These are phyloP conservation scores for Apiotrichum porosum DNA, from an alignment of 1,284 basidiomycete species.

Conservation along the genomic window DNA sequence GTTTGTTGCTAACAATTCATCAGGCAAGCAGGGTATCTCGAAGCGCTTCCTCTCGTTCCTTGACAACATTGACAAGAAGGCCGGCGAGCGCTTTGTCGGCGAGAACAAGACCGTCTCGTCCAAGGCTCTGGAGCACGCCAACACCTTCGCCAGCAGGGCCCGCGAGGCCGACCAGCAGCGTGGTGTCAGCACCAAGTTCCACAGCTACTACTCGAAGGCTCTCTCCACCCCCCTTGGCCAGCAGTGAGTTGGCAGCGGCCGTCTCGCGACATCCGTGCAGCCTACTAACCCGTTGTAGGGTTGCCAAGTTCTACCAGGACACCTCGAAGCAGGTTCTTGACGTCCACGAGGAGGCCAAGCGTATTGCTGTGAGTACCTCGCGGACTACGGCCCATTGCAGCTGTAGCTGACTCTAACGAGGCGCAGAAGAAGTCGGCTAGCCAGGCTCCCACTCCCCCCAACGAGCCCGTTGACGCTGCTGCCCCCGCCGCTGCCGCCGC, in stretches of 20 bases:
- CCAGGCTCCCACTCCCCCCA: slow-evolving; percentile 2
- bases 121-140: slow-evolving; percentile 57
- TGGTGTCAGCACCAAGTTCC: slow-evolving; percentile 64
- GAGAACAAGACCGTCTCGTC: slow-evolving; percentile 60
- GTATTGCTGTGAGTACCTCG: slow-evolving; percentile 44
- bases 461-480: slow-evolving; percentile 3
- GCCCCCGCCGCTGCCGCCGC: slow-evolving; percentile 1
- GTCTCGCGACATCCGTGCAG: neutral
- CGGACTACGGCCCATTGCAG: too few species aligned
- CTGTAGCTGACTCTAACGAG: slow-evolving; percentile 12
- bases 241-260: slow-evolving; percentile 46
- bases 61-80: slow-evolving; percentile 60
- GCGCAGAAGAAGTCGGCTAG: slow-evolving; percentile 37
- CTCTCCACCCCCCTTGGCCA: slow-evolving; percentile 70
- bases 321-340: slow-evolving; percentile 64
- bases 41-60: slow-evolving; percentile 74
- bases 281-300: slow-evolving; percentile 19
- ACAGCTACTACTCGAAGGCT: slow-evolving; percentile 72
- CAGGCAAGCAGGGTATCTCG: slow-evolving; percentile 82
- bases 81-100: slow-evolving; percentile 58
- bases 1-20: neutral
- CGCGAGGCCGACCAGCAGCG: slow-evolving; percentile 73
- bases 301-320: slow-evolving; percentile 58
- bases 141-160: slow-evolving; percentile 61
- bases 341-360: slow-evolving; percentile 53